phyloP scores from a whole-genome alignment of 2,329 filamentous ascomycete genomes.

The Raffaelea ambrosiae region DNA sequence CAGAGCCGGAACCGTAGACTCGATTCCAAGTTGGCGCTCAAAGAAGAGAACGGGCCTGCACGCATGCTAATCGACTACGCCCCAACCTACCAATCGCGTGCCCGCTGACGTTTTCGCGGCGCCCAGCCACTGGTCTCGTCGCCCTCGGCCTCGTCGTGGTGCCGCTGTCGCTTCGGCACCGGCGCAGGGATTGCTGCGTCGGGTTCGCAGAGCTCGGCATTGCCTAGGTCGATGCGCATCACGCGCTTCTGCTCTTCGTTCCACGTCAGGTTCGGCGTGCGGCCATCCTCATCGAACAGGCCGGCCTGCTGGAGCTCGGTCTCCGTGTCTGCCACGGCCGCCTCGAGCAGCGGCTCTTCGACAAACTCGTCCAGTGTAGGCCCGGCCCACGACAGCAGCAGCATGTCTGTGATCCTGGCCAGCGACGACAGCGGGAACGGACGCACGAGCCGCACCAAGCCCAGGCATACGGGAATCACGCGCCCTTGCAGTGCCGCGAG shows the following conservation, averaged over 20 bases:
- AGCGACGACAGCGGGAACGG: slow-evolving; percentile 4
- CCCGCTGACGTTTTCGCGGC: no score
- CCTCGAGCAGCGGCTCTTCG: no score
- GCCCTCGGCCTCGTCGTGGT: no score
- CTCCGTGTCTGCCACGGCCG: background rate
- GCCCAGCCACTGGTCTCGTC: no score
- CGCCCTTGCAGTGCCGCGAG: slow-evolving; percentile 7
- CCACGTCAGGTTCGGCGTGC: slow-evolving; percentile 1
- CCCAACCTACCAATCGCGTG: no score
- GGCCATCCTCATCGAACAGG: background rate
- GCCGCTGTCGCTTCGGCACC: no score
- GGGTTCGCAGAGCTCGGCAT: no score
- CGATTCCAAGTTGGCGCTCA: no score
- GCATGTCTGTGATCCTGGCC: slow-evolving; percentile 6
- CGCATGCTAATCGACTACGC: no score
- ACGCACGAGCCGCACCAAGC: slow-evolving; percentile 5
- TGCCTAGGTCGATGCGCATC: slow-evolving; percentile 2
- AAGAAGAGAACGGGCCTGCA: no score
- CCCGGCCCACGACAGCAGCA: slow-evolving; percentile 11
- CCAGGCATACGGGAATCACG: slow-evolving; percentile 10
- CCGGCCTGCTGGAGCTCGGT: background rate
- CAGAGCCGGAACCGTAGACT: no score
- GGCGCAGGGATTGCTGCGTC: no score
- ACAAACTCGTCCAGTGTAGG: background rate
- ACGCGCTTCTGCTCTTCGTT: background rate